Evolutionary conservation across 345 rosid genomes (phyloP).

Genomic region (Citropsis articulata): DNA sequence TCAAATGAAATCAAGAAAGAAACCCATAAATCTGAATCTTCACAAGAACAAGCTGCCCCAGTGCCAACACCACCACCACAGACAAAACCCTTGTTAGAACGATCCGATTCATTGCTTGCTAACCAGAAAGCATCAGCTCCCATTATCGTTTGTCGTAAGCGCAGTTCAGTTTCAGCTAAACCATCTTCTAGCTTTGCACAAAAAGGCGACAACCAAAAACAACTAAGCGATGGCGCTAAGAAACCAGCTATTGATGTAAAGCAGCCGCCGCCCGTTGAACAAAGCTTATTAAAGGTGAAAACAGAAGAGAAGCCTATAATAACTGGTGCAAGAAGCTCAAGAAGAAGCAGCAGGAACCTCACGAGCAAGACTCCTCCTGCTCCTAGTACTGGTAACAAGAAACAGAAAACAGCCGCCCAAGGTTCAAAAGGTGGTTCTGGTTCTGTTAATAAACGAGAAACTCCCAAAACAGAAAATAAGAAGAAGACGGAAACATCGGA

Average conservation of each 20-base stretch:
- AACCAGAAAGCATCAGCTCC: slow-evolving; percentile 43
- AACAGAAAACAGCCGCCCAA: slow-evolving; percentile 22
- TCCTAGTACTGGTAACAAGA: slow-evolving; percentile 21
- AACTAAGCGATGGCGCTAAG: slow-evolving; percentile 11
- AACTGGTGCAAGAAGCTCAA: slow-evolving; percentile 58
- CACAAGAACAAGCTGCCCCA: not conserved
- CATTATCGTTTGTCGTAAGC: slow-evolving; percentile 55
- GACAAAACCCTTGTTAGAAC: slow-evolving; percentile 37
- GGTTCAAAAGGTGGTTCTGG: slow-evolving; percentile 20
- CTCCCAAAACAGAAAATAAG: slow-evolving; percentile 30
- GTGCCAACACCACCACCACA: slow-evolving; percentile 1
- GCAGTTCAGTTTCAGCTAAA: slow-evolving; percentile 46
- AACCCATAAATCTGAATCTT: slow-evolving; percentile 15
- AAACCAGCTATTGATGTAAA: slow-evolving; percentile 14
- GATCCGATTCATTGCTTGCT: slow-evolving; percentile 44
- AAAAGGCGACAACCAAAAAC: slow-evolving; percentile 28
- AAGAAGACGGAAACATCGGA: slow-evolving; percentile 34
- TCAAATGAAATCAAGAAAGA: slow-evolving; percentile 36
- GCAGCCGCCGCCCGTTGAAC: slow-evolving; percentile 21
- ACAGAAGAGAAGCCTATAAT: slow-evolving; percentile 41
- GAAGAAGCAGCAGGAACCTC: slow-evolving; percentile 43
- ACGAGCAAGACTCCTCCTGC: slow-evolving; percentile 18
- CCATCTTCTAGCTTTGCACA: slow-evolving; percentile 43
- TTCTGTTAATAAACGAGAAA: slow-evolving; percentile 25
- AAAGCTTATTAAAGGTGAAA: slow-evolving; percentile 28